A percentile compares a stretch with the other conserved stretches of the same genome.
Evolutionary conservation across 208 protist species (phyloP).

Genomic region (Wallacemonas collosoma): DNA sequence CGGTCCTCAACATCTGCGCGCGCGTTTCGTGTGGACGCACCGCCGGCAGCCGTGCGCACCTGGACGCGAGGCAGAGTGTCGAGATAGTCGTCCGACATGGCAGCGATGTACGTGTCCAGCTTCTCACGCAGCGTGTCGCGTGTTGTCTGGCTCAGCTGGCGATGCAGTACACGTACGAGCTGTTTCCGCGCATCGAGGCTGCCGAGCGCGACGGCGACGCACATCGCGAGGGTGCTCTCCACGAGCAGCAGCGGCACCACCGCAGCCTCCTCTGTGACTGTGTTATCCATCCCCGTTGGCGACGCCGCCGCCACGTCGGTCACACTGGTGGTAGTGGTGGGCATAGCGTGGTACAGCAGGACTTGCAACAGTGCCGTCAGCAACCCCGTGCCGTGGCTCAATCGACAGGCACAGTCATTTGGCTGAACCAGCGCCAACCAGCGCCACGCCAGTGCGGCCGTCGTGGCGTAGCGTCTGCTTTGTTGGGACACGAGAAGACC

Average conservation of each 20-base stretch:
- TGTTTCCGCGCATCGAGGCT: constrained; percentile 33
- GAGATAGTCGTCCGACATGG: constrained; percentile 33
- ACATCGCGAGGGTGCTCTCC: constrained; percentile 20
- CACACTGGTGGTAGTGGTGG: not conserved
- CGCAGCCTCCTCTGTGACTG: not conserved
- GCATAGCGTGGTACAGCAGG: constrained; percentile 21
- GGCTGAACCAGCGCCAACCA: constrained; percentile 54
- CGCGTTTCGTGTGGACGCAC: no score
- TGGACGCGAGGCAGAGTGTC: constrained; percentile 37
- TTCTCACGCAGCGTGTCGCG: constrained; percentile 26
- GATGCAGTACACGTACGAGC: constrained; percentile 27
- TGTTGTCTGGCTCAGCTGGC: constrained; percentile 30
- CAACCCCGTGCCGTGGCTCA: constrained; percentile 25
- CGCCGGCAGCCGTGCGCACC: constrained; percentile 13
- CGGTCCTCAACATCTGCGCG: no score
- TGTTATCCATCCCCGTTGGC: not conserved
- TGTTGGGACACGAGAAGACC: constrained; percentile 32
- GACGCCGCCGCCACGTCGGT: not conserved
- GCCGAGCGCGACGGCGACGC: constrained; percentile 28
- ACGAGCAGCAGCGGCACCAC: constrained; percentile 13
- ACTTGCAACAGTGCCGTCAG: constrained; percentile 34
- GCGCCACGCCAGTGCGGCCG: constrained; percentile 50
- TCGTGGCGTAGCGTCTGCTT: constrained; percentile 31
- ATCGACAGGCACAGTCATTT: constrained; percentile 17
- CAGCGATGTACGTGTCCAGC: constrained; percentile 16